Conservation (phyloP, 805 yeast species). For the Phaffomyces antillensis region DNA sequence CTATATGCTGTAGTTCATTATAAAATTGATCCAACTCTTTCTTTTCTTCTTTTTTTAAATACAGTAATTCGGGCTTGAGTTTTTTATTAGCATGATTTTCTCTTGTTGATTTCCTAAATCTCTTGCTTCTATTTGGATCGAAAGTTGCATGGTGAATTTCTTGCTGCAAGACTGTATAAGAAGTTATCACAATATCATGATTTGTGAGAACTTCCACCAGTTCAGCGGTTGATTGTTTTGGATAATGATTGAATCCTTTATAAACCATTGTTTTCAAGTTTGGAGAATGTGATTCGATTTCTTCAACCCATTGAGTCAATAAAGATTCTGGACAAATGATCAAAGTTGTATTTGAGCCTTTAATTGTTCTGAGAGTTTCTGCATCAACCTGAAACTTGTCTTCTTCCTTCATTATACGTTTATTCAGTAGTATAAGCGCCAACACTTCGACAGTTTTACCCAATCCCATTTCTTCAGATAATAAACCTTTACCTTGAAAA, state of each 20-base stretch:
- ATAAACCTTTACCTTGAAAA: conserved; percentile 25
- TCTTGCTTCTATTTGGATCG: conserved; percentile 38
- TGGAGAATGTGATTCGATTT: conserved; percentile 55
- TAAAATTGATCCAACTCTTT: conserved; percentile 3
- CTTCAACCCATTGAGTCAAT: conserved; percentile 79
- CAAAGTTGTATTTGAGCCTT: conserved; percentile 60
- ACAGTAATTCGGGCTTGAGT: background rate
- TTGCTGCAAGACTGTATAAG: conserved; percentile 61
- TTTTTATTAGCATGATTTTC: background rate
- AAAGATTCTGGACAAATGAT: conserved; percentile 85
- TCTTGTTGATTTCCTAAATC: conserved; percentile 13
- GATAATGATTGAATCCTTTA: conserved; percentile 43
- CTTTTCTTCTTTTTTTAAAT: background rate
- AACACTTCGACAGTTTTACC: conserved; percentile 90
- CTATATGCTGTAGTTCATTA: conserved; percentile 7
- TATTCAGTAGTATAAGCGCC: conserved; percentile 56
- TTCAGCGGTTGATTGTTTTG: conserved; percentile 23
- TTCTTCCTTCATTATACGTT: conserved; percentile 31
- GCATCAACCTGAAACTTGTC: conserved; percentile 2
- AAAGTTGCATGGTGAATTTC: conserved; percentile 79
- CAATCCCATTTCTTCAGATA: conserved; percentile 96
- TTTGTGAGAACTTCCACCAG: conserved; percentile 48
- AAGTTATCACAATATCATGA: conserved; percentile 74
- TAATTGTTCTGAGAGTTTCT: conserved; percentile 16
- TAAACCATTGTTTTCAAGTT: conserved; percentile 55